Base-by-base conservation (phyloP, 176 grass and related monocot genomes). In the Guadua angustifolia region DNA sequence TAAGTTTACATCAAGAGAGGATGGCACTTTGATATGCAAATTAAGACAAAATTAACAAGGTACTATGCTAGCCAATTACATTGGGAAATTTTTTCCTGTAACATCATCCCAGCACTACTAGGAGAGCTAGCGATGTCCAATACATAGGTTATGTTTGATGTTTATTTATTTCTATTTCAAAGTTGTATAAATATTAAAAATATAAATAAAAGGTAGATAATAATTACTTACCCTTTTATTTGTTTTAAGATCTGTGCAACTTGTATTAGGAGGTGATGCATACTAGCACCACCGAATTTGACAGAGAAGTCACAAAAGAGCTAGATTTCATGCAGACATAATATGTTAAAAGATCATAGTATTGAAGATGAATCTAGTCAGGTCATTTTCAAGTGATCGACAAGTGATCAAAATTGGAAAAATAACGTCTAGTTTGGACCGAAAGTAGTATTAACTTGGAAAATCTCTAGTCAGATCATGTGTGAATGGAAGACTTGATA, bases 81-180 rank as follows among this genome's bases (percentile, higher is more conserved):
- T 5, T 7, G 7, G 56, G 35, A n/a, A n/a, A n/a, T n/a, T n/a
- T n/a, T n/a, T n/a, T n/a, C n/a, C n/a, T n/a, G n/a, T n/a, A 45
- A 77, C 43, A 81, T 89, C 57, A 70, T 77, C 51, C 45, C 43
- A 21, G 44, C 88, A 85, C 88, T 89, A 84, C 76, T 78, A 81
- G 55, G 35, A 85, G 53, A 68, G 6, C 16, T 50, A 53, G 64
- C 83, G 43, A 73, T 49, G 40, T 55, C 42, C 73, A 72, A 76
- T 60, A 51, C 49, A 69, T 79, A 33, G 44, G 85, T 79, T 42
- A 33, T 36, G 7, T 38, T 29, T 9, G 15, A 51, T 50, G n/a
- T 18, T 36, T 36, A 36, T 4, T 0, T 36, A 36, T 36, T 36
- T 4, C 2, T 36, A 36, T 36, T 36, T 36, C 1, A 36, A 36